Evolutionary conservation across 1,139 yeast genomes (phyloP), one percentile per base, ranked within the genome.

Genomic region (Protomyces inouyei): DNA sequence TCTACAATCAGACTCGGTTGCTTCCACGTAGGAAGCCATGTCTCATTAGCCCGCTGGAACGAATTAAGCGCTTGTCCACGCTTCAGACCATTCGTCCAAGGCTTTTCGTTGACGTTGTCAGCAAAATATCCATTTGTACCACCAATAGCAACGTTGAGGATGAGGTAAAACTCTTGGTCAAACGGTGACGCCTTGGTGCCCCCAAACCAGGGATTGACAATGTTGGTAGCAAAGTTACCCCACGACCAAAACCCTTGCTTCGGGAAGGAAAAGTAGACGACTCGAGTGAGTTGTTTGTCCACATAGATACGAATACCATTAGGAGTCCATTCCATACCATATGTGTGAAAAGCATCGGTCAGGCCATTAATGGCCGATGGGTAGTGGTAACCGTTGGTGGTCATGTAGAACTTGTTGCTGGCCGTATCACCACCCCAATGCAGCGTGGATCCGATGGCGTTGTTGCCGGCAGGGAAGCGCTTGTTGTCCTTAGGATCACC

Each of bases 111-210:
- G 35, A 57, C 57, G 21, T 61, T 60, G 32, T 67, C 69, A 3
- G 64, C 54, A 48, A 67, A 67, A 55, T 54, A 67, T 6, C 69
- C 69, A 38, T 67, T 67, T 3, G 67, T 67, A 18, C 69, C 69
- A 32, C 69, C 69, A 10, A 67, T 67, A 3, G 68, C 69, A 36
- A 67, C 69, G 52, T 67, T 66, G 36, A 67, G 55, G 38, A 67
- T 67, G 46, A 67, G 56, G 55, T 65, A 67, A 32, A 67, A 67
- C 38, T 65, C 68, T 55, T 67, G 69, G 46, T 67, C 69, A 38
- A 67, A 67, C 12, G 69, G 69, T 45, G 69, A 67, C 10, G 61
- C 48, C 43, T 37, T 28, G 38, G 54, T 59, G 45, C 61, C 57
- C 9, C 60, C 65, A 9, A 67, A 67, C 69, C 69, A 67, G 10